Evolutionary conservation across 441 rosid genomes (phyloP).

Genomic region (Caryocar brasiliense): DNA sequence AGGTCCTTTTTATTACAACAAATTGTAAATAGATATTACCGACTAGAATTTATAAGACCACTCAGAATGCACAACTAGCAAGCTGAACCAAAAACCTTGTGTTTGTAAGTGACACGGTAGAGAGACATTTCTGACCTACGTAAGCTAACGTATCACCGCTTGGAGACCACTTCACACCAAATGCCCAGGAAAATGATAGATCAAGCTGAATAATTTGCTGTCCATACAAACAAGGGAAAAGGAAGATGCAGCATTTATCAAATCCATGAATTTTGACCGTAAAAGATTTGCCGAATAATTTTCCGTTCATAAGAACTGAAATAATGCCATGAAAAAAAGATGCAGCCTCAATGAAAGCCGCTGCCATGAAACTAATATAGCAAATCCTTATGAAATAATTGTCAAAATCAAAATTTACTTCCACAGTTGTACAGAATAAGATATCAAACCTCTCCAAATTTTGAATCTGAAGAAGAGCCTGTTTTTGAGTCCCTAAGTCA

Average conservation of each 20-base stretch:
- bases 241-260: neutral
- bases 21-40: no score
- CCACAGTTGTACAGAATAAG: neutral
- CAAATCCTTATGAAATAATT: no score
- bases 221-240: constrained; percentile 13
- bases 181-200: constrained; percentile 95
- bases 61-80: neutral
- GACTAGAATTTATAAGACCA: neutral
- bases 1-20: neutral
- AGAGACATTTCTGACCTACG: constrained; percentile 64
- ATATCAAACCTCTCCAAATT: constrained; percentile 85
- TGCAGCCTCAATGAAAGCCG: no score
- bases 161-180: constrained; percentile 98
- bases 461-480: constrained; percentile 59
- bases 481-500: constrained; percentile 60
- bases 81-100: neutral
- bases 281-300: no score
- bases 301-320: no score
- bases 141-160: constrained; percentile 94
- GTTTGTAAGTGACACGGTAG: neutral
- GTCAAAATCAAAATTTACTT: neutral
- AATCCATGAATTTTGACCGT: neutral
- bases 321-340: no score
- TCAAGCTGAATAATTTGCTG: constrained; percentile 99
- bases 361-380: no score